phyloP scores from a whole-genome alignment of 768 basidiomycete genomes.

The Lactarius sanguifluus region DNA sequence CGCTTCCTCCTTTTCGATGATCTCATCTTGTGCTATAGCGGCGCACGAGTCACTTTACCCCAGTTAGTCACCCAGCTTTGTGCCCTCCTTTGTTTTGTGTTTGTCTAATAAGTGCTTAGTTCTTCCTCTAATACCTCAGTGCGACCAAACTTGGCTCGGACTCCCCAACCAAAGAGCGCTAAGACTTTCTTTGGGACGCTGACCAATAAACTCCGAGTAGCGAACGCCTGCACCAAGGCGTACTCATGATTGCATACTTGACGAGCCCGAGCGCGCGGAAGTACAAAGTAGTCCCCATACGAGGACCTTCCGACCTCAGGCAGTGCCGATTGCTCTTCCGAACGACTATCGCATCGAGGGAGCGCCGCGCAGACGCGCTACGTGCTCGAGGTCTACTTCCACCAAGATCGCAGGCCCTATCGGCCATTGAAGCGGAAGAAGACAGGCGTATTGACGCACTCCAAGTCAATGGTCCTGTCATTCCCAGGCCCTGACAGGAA shows the following conservation, averaged over 20 bases:
- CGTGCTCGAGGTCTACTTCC: constrained; percentile 28
- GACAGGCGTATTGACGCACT: constrained; percentile 20
- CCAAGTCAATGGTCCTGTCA: not conserved
- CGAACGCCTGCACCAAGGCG: not conserved
- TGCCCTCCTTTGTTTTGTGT: not conserved
- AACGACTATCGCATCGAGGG: constrained; percentile 19
- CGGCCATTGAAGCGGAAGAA: constrained; percentile 25
- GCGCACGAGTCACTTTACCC: not conserved
- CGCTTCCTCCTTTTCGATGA: not conserved
- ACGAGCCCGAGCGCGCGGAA: not conserved
- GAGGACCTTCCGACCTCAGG: not conserved
- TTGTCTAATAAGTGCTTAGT: not conserved
- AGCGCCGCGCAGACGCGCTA: constrained; percentile 25
- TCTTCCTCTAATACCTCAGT: not conserved
- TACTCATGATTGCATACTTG: not conserved
- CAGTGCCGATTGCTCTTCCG: constrained; percentile 17
- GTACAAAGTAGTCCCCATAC: not conserved
- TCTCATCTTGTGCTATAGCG: not conserved
- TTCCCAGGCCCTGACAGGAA: constrained; percentile 27
- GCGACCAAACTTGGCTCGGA: not conserved
- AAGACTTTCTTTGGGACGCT: constrained; percentile 13
- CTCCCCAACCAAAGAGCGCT: constrained; percentile 3
- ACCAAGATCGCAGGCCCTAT: constrained; percentile 6
- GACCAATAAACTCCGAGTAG: constrained; percentile 19
- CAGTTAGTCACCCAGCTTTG: constrained; percentile 7